These are phyloP conservation scores for Tulasnella calospora DNA, from an alignment of 768 basidiomycete species.

Conservation along the genomic window DNA sequence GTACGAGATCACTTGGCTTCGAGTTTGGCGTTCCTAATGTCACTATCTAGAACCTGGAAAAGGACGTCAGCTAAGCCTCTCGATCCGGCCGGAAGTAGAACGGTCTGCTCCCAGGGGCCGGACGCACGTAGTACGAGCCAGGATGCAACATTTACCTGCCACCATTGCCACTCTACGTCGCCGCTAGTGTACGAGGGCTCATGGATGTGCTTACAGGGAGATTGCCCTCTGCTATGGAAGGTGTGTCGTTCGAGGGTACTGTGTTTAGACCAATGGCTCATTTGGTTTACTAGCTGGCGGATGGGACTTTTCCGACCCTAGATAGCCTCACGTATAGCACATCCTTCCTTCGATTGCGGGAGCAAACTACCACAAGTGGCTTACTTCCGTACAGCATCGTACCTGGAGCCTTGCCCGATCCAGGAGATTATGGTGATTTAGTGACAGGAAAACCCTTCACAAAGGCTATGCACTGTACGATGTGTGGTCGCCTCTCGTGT, in stretches of 20 bases:
- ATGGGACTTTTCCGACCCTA: constrained; percentile 12
- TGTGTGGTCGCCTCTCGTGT: constrained; percentile 69
- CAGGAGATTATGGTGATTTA: constrained; percentile 1
- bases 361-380: no score
- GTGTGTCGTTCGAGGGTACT: constrained; percentile 43
- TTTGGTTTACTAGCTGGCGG: constrained; percentile 47
- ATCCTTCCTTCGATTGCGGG: constrained; percentile 15
- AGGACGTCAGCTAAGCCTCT: background rate
- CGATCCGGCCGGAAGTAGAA: background rate
- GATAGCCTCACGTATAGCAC: constrained; percentile 19
- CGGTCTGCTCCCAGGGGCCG: background rate
- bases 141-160: constrained; percentile 37
- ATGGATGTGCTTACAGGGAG: constrained; percentile 57
- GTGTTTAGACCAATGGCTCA: constrained; percentile 38
- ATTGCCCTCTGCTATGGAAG: constrained; percentile 34
- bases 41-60: background rate
- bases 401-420: background rate
- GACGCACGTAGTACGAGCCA: background rate
- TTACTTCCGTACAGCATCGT: background rate
- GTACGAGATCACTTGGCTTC: background rate
- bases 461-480: constrained; percentile 39
- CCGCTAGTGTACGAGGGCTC: constrained; percentile 51
- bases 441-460: constrained; percentile 9
- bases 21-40: background rate
- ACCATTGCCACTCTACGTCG: constrained; percentile 43